Percentiles rank a stretch among this genome's conserved stretches.
phyloP scores from a whole-genome alignment of 768 basidiomycete species.

The Phylloporus sp. region DNA sequence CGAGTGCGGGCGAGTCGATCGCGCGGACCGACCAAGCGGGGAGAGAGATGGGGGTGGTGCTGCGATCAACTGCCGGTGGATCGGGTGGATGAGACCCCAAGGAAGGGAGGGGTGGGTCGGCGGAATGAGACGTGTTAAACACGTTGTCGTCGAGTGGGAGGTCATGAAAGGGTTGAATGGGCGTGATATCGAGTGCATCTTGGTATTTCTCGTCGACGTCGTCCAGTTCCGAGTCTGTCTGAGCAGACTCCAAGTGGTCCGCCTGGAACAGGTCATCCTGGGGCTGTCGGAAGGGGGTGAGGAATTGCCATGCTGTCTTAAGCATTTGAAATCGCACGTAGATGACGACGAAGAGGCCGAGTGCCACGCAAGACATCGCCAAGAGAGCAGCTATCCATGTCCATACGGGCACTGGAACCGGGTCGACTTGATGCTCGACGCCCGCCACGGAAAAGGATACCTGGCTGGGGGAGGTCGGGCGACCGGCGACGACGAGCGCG shows the following conservation, averaged over 20 bases:
- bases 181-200: slow-evolving; percentile 27
- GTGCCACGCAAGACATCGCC: slow-evolving; percentile 18
- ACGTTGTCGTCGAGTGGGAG: slow-evolving; percentile 17
- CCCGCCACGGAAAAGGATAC: no score
- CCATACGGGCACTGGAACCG: no score
- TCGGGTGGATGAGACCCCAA: slow-evolving; percentile 3
- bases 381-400: slow-evolving; percentile 24
- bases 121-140: slow-evolving; percentile 4
- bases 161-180: slow-evolving; percentile 15
- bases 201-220: slow-evolving; percentile 29
- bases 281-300: slow-evolving; percentile 17
- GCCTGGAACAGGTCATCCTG: slow-evolving; percentile 2
- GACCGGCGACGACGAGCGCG: slow-evolving; percentile 42
- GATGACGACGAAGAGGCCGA: slow-evolving; percentile 21
- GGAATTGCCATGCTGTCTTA: slow-evolving; percentile 20
- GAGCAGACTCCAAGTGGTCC: neutral
- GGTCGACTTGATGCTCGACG: no score
- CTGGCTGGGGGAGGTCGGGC: no score
- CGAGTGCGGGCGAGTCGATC: slow-evolving; percentile 19
- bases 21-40: slow-evolving; percentile 31
- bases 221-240: slow-evolving; percentile 21
- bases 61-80: slow-evolving; percentile 9
- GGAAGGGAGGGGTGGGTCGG: slow-evolving; percentile 11
- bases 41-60: slow-evolving; percentile 11
- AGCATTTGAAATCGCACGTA: slow-evolving; percentile 17